Evolutionary conservation across 2,329 filamentous ascomycete genomes (phyloP).

Genomic region (Monosporascus ibericus): DNA sequence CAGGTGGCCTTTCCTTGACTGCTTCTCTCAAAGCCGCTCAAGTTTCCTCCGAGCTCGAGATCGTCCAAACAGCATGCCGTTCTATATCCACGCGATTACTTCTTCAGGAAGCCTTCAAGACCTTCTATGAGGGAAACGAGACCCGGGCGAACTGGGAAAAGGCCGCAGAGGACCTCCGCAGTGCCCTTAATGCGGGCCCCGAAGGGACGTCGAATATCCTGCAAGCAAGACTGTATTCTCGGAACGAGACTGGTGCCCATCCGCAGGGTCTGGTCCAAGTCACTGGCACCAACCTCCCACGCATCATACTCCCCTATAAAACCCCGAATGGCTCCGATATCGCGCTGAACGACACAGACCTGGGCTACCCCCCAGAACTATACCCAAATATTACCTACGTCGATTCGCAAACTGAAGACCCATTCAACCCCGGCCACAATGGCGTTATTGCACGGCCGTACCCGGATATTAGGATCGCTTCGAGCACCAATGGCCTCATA

Average conservation of each 20-base stretch:
- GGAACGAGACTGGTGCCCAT: conserved; percentile 51
- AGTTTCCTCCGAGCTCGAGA: conserved; percentile 69
- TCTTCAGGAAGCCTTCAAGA: conserved; percentile 46
- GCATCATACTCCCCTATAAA: conserved; percentile 57
- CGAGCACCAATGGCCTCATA: conserved; percentile 52
- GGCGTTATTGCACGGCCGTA: conserved; percentile 43
- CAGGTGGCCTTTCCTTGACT: conserved; percentile 64
- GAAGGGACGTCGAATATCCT: conserved; percentile 48
- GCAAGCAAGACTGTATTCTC: conserved; percentile 69
- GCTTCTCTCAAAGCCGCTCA: conserved; percentile 83
- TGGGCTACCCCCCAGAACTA: conserved; percentile 65
- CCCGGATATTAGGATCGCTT: conserved; percentile 42
- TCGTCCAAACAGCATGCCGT: conserved; percentile 69
- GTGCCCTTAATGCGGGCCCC: conserved; percentile 59
- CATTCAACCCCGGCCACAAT: conserved; percentile 32
- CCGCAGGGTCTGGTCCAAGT: conserved; percentile 55
- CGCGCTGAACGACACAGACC: conserved; percentile 52
- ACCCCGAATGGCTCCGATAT: conserved; percentile 51
- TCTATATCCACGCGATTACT: conserved; percentile 64
- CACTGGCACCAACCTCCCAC: conserved; percentile 43
- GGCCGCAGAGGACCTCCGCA: conserved; percentile 60
- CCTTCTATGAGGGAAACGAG: conserved; percentile 51
- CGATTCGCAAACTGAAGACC: conserved; percentile 35
- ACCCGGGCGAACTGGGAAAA: conserved; percentile 53
- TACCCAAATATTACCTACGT: conserved; percentile 75